Percentiles rank a stretch among this genome's conserved stretches.
Evolutionary conservation across 1,284 basidiomycete species (phyloP).

Genomic region (Microbotryum saponariae): DNA sequence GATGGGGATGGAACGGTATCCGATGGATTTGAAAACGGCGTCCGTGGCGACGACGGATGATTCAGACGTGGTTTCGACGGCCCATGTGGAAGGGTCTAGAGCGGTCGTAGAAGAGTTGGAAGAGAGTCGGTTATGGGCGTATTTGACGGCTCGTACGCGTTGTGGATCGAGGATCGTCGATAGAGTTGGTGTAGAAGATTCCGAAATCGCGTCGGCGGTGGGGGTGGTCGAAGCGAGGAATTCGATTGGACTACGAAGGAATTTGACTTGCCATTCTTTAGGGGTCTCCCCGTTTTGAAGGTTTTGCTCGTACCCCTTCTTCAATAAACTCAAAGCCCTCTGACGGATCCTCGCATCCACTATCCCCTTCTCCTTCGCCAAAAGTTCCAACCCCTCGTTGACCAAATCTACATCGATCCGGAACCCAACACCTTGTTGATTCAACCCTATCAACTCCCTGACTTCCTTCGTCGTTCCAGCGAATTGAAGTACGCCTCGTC

Average conservation of each 20-base stretch:
- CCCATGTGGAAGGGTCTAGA: slow-evolving; percentile 15
- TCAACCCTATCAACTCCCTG: slow-evolving; percentile 64
- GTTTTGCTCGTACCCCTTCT: slow-evolving; percentile 46
- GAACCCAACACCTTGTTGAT: slow-evolving; percentile 64
- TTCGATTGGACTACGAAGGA: slow-evolving; percentile 62
- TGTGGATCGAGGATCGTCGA: slow-evolving; percentile 5
- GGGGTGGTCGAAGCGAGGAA: slow-evolving; percentile 40
- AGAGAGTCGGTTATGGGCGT: slow-evolving; percentile 29
- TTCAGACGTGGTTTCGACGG: slow-evolving; percentile 48
- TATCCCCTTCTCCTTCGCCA: slow-evolving; percentile 32
- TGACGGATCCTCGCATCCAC: slow-evolving; percentile 44
- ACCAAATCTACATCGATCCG: slow-evolving; percentile 39
- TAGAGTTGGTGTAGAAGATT: slow-evolving; percentile 4
- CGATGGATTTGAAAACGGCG: slow-evolving; percentile 78
- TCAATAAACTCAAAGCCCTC: slow-evolving; percentile 46
- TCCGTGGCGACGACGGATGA: slow-evolving; percentile 55
- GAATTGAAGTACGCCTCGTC: slow-evolving; percentile 80
- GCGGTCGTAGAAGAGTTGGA: slow-evolving; percentile 2
- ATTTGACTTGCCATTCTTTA: slow-evolving; percentile 72
- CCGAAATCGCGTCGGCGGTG: background rate
- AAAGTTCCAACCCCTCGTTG: slow-evolving; percentile 39
- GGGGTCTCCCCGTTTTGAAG: slow-evolving; percentile 45
- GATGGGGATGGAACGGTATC: slow-evolving; percentile 57
- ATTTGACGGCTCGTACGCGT: slow-evolving; percentile 20
- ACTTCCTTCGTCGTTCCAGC: slow-evolving; percentile 94